Evolutionary conservation across 2,329 filamentous ascomycete species (phyloP).

Genomic region (Aspergillus candidus): DNA sequence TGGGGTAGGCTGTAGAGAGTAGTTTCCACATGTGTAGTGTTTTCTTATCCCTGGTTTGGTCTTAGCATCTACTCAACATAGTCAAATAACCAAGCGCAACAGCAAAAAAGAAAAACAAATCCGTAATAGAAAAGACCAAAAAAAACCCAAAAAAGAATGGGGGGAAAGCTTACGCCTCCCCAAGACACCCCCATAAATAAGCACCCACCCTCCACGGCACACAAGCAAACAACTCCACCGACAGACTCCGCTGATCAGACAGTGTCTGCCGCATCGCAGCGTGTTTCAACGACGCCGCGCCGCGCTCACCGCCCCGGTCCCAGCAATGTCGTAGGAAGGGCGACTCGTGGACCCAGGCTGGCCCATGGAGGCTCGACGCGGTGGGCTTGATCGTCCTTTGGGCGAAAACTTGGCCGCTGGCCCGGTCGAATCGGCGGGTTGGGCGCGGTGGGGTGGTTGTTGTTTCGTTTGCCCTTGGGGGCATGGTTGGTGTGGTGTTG

Average conservation of each 20-base stretch:
- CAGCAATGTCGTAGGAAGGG: conserved; percentile 28
- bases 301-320: conserved; percentile 18
- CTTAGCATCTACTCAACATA: background rate
- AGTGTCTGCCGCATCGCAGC: conserved; percentile 27
- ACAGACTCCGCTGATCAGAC: conserved; percentile 34
- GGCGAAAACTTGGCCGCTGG: conserved; percentile 13
- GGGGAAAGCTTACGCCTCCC: conserved; percentile 26
- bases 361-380: conserved; percentile 15
- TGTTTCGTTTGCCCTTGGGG: too few species aligned
- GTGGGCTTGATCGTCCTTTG: conserved; percentile 4
- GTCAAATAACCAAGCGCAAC: background rate
- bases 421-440: conserved; percentile 2
- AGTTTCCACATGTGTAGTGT: conserved; percentile 42
- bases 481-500: too few species aligned
- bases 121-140: background rate
- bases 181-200: conserved; percentile 35
- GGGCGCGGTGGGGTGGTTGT: too few species aligned
- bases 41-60: conserved; percentile 25
- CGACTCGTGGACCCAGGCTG: conserved; percentile 35
- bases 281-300: conserved; percentile 31
- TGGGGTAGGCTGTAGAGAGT: conserved; percentile 33
- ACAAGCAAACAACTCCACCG: conserved; percentile 27
- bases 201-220: conserved; percentile 37
- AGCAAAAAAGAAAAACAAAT: background rate
- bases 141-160: too few species aligned